These are phyloP conservation scores for Piromyces finnis DNA, from an alignment of 192 early-diverging fungal species.

Conservation along the genomic window DNA sequence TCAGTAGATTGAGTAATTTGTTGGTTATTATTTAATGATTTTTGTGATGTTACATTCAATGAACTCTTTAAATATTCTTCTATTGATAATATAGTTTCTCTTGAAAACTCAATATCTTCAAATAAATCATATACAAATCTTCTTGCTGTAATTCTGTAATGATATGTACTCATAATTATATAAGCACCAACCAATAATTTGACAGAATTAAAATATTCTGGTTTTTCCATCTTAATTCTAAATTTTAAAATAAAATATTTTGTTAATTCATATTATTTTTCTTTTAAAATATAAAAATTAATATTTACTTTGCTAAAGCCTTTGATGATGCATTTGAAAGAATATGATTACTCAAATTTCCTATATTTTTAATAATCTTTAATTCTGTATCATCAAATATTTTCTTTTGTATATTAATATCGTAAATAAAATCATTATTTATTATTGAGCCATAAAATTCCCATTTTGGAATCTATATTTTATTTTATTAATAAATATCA, in stretches of 20 bases:
- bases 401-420: neutral
- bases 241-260: too few relatives aligned
- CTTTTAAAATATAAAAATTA: neutral
- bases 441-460: neutral
- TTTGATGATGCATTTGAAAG: neutral
- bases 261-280: too few relatives aligned
- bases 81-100: neutral
- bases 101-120: constrained; percentile 6
- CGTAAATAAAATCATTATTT: neutral
- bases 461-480: neutral
- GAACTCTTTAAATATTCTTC: neutral
- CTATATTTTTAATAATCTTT: neutral
- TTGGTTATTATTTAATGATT: neutral
- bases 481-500: too few relatives aligned
- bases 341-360: neutral
- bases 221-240: constrained; percentile 39
- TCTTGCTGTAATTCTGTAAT: constrained; percentile 51
- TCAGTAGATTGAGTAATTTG: neutral
- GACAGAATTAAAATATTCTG: constrained; percentile 30
- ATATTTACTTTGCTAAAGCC: neutral
- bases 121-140: constrained; percentile 59
- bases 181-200: constrained; percentile 39
- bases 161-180: constrained; percentile 41
- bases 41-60: neutral
- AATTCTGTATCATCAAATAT: neutral